Base-by-base conservation (phyloP, 2,329 filamentous ascomycete genomes). In the Helotiales sp. region DNA sequence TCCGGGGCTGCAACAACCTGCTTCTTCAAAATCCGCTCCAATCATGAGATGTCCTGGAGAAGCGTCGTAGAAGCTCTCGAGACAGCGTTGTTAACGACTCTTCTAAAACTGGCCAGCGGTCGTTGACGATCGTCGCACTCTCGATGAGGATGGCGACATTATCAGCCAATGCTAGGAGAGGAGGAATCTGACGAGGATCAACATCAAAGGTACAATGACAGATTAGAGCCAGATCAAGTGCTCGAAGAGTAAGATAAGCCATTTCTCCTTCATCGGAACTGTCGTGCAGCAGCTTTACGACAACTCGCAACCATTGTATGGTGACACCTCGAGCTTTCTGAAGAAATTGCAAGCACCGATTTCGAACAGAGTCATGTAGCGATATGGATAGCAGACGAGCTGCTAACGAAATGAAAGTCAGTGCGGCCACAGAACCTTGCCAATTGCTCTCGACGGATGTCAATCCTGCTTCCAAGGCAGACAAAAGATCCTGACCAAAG, bases 391-490 rank as follows among this genome's bases (percentile, higher is more conserved):
- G 62, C 0, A 82, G 30, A 10, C 79, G 71, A n/a, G 72, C 66
- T 2, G 74, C 63, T 2, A 85, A 61, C 2, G 69, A 63, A 0
- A 77, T 67, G 10, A 81, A 75, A 0, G 65, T 69, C 4, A 73
- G 67, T 2, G 81, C 62, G 0, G 76, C 74, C 30, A 72, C 60
- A 13, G 72, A 74, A 1, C 76, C 77, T 57, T 82, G 73, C 81
- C 81, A 84, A 53, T 82, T 84, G n/a, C 73, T 71, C 56, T 77
- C 68, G 8, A 81, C 72, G 0, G 71, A 71, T 0, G 53, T 51
- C 1, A 76, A 55, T 0, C 71, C 69, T 0, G 69, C 59, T 0
- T 65, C 9, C 1, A 83, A 57, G 3, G 66, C 64, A 0, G 19
- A 12, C 0, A 80, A 48, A 1, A 82, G 63, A 2, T 54, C 19